Evolutionary conservation across 192 early-diverging fungal species (phyloP).

Genomic region (Borealophlyctis nickersoniae): DNA sequence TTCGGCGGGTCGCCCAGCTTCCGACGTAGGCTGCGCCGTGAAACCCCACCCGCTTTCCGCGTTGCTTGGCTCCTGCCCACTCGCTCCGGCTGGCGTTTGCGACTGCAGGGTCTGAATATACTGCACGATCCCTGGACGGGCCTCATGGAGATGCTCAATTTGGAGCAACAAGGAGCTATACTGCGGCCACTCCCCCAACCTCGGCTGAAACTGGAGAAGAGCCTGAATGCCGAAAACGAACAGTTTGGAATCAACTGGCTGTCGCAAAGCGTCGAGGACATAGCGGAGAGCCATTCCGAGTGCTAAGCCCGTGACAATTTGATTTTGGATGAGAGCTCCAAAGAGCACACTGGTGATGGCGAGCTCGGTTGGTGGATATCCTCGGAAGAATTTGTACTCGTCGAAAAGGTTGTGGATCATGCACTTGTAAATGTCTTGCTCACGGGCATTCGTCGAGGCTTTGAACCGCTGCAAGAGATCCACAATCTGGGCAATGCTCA

Average conservation of each 20-base stretch:
- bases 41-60: constrained; percentile 21
- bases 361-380: constrained; percentile 92
- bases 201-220: constrained; percentile 73
- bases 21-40: constrained; percentile 9
- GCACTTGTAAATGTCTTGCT: constrained; percentile 81
- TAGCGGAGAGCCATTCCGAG: constrained; percentile 87
- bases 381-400: constrained; percentile 90
- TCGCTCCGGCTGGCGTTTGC: constrained; percentile 9
- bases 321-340: constrained; percentile 85
- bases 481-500: constrained; percentile 80
- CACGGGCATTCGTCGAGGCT: constrained; percentile 67
- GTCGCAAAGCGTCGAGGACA: constrained; percentile 83
- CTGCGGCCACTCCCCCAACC: constrained; percentile 88
- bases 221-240: constrained; percentile 90
- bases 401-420: constrained; percentile 95
- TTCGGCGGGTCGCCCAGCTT: constrained; percentile 28
- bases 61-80: constrained; percentile 9
- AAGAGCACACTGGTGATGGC: constrained; percentile 86
- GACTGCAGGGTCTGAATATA: constrained; percentile 54
- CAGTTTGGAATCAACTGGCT: constrained; percentile 72
- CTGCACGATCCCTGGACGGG: constrained; percentile 68
- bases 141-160: constrained; percentile 76
- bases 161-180: constrained; percentile 81
- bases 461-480: constrained; percentile 78
- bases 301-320: constrained; percentile 73